Percentiles rank a stretch among this genome's conserved stretches.
phyloP scores from a whole-genome alignment of 345 rosid species.

The Pseudoturritis turrita region DNA sequence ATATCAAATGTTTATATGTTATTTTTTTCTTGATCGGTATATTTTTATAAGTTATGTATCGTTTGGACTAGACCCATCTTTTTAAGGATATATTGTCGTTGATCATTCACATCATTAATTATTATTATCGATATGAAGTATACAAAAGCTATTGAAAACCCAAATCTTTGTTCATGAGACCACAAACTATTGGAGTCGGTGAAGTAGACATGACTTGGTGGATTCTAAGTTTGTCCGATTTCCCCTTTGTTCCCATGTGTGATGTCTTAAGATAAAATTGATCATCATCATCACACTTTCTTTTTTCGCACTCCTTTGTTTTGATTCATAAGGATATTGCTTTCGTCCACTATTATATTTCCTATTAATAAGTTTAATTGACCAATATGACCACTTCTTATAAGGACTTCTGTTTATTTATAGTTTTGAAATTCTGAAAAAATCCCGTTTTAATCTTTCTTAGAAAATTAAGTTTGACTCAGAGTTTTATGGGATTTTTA shows the following conservation, averaged over 20 bases:
- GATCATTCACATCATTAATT: slow-evolving; percentile 10
- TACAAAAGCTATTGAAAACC: background rate
- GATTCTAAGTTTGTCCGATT: slow-evolving; percentile 30
- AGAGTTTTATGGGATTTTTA: background rate
- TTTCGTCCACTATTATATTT: slow-evolving; percentile 3
- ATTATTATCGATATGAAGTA: background rate
- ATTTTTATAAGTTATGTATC: background rate
- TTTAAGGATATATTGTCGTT: slow-evolving; percentile 3
- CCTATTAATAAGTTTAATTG: background rate
- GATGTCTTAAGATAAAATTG: slow-evolving; percentile 23
- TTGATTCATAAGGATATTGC: slow-evolving; percentile 18
- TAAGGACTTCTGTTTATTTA: background rate
- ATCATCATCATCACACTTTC: slow-evolving; percentile 20
- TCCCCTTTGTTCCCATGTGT: slow-evolving; percentile 29
- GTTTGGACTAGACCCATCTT: background rate
- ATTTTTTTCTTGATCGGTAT: background rate
- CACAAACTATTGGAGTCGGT: slow-evolving; percentile 22
- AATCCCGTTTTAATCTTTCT: background rate
- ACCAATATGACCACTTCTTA: background rate
- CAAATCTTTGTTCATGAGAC: slow-evolving; percentile 25
- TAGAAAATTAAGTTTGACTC: background rate
- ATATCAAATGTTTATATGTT: background rate
- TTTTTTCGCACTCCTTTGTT: slow-evolving; percentile 6
- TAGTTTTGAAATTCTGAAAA: background rate
- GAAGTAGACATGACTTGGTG: slow-evolving; percentile 34